Evolutionary conservation across 208 protist genomes (phyloP), one percentile per base, ranked within the genome.

Genomic region (Wallacemonas sp.): DNA sequence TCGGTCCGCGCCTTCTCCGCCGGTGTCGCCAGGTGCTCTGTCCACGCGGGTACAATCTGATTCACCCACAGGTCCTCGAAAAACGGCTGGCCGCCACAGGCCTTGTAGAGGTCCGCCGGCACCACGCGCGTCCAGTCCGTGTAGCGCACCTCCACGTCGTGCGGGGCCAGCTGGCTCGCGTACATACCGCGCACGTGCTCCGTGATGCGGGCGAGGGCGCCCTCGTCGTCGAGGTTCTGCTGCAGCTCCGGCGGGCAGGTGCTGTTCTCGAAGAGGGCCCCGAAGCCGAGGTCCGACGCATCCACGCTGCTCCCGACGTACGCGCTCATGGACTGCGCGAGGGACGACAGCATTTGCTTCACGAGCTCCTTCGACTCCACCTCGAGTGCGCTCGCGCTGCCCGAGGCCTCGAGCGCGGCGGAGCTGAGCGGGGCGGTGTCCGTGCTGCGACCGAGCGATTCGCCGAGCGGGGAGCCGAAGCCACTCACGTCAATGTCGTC

Each of bases 31-130:
- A 63, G 28, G 22, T 57, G 48, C 3, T 50, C 69, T 20, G 7
- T 45, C 20, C 57, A 63, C 5, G 46, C 45, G 20, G 54, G 54
- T 26, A 77, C 54, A 28, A 70, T 50, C 1, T 65, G 57, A 14
- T 41, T 22, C 16, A 46, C 25, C 71, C 71, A 77, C n/a, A 67
- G 11, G 31, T 48, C n/a, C 11, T 45, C 28, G 44, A 77, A 77
- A 29, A 67, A 77, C 20, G 20, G 8, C 23, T 23, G 11, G 20
- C 71, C 71, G 28, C 63, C 65, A 25, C 61, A 67, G 25, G 46
- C 57, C 2, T 61, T 57, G 33, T 59, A 71, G n/a, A 71, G 33
- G 2, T 64, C 38, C 8, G 36, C n/a, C 16, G 57, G 57, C 18
- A 74, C 38, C n/a, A 75, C 29, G 8, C 55, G 52, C 22, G 50